Base-by-base conservation (phyloP, 2,329 filamentous ascomycete genomes). In the Talaromyces sp. region DNA sequence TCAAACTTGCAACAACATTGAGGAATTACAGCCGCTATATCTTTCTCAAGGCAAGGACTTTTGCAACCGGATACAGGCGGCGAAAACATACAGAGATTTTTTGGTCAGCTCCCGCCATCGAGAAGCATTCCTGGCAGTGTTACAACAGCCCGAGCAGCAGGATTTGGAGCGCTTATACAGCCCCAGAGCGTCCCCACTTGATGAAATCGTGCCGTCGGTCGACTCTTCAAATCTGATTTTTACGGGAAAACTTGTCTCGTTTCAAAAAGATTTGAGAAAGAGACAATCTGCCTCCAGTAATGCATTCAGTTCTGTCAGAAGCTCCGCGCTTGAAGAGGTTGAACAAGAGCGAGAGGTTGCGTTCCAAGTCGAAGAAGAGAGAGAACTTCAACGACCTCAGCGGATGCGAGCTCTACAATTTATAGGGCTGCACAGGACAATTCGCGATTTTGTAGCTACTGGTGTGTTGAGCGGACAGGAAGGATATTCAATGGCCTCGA, bases 11-110 rank as follows among this genome's bases (percentile, higher is more conserved):
- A 69, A 73, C 7, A 77, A 72, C 0, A 85, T 83, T 19, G 82
- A 86, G 59, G 80, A 86, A 33, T 67, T 88, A 0, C 80, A 82
- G 50, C 75, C 80, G 0, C 72, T 89, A 0, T 84, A 86, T 61
- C 74, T 79, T 2, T 75, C 84, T 0, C 86, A 89, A 65, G 84
- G 85, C 0, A 67, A 73, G 0, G 83, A 88, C 60, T 89, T 83
- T 61, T 84, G 84, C 59, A 76, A 77, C 0, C 79, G 84, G 1
- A 77, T 72, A 0, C 75, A 87, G 53, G 81, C 82, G 0, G 66
- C 72, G 0, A 63, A 73, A 21, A 69, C 76, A 1, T 68, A 83
- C 59, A 66, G 75, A 0, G 62, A 78, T 0, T 80, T 77, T 15
- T 62, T 83, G 0, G 58, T 61, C 0, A 66, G 78, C 1, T 13